Evolutionary conservation across 495 filamentous ascomycete genomes (phyloP).

Genomic region (Neurospora sp.): DNA sequence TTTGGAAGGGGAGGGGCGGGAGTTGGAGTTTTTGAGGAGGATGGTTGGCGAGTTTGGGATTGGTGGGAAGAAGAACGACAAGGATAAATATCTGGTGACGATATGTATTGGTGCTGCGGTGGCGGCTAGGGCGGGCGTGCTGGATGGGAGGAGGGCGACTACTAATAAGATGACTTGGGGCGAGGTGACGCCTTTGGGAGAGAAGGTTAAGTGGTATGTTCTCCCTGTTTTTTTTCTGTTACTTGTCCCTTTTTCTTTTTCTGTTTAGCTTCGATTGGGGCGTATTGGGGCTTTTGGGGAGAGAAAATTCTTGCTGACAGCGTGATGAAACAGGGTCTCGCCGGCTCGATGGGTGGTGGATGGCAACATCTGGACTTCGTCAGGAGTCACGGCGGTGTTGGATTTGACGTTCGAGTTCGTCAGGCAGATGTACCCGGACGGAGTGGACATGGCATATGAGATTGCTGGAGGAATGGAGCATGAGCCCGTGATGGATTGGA

Average conservation of each 20-base stretch:
- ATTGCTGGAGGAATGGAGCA: conserved; percentile 6
- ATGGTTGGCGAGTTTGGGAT: conserved; percentile 11
- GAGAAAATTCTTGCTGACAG: background rate
- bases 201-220: conserved; percentile 13
- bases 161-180: conserved; percentile 50
- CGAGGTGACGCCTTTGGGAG: conserved; percentile 9
- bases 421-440: conserved; percentile 12
- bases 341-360: conserved; percentile 19
- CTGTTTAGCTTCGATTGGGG: background rate
- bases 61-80: background rate
- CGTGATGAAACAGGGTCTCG: conserved; percentile 6
- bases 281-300: background rate
- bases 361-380: conserved; percentile 19
- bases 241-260: background rate
- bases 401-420: conserved; percentile 13
- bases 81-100: conserved; percentile 38
- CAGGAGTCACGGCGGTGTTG: conserved; percentile 13
- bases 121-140: conserved; percentile 35
- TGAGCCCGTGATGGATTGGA: conserved; percentile 5
- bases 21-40: conserved; percentile 23
- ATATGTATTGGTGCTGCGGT: conserved; percentile 43
- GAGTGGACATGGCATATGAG: conserved; percentile 2
- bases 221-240: background rate
- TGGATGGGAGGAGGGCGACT: conserved; percentile 41
- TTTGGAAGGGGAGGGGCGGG: background rate